A percentile compares a stretch with the other conserved stretches of the same genome.
Evolutionary conservation across 2,329 filamentous ascomycete species (phyloP).

Genomic region (Dothistroma pini): DNA sequence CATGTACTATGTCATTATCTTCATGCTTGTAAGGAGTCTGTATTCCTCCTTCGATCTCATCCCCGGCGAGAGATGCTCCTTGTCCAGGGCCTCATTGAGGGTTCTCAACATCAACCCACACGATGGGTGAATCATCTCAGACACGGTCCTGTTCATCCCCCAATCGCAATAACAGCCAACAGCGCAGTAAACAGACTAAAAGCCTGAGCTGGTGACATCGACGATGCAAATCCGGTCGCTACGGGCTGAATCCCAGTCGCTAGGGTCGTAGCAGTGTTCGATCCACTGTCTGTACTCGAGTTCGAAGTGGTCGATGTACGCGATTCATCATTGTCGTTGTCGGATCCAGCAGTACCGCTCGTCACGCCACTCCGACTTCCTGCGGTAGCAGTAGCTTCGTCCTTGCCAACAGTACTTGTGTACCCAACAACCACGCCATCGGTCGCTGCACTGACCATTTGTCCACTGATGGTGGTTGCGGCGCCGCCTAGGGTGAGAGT

Average conservation of each 20-base stretch:
- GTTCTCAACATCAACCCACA: too few relatives aligned
- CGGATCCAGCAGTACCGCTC: neutral
- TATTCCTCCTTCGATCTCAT: too few relatives aligned
- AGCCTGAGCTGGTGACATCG: constrained; percentile 1
- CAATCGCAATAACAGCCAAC: neutral
- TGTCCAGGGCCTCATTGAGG: too few relatives aligned
- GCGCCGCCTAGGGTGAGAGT: constrained; percentile 18
- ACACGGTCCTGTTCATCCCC: neutral
- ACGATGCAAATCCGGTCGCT: neutral
- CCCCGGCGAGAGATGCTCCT: too few relatives aligned
- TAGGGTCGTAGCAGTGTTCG: neutral
- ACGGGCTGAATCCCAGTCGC: neutral
- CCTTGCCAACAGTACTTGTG: neutral
- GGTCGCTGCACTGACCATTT: constrained; percentile 18
- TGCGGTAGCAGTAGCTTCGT: neutral
- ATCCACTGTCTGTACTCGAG: neutral
- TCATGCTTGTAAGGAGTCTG: too few relatives aligned
- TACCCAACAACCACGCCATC: constrained; percentile 4
- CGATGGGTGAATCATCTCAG: too few relatives aligned
- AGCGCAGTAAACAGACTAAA: neutral
- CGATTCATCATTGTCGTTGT: neutral
- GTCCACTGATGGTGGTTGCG: constrained; percentile 14
- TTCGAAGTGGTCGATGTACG: too few relatives aligned
- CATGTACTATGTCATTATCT: too few relatives aligned
- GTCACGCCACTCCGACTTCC: neutral